Percentiles rank a stretch among this genome's conserved stretches.
Evolutionary conservation across 2,329 filamentous ascomycete species (phyloP).

Genomic region (Paradendryphiella salina): DNA sequence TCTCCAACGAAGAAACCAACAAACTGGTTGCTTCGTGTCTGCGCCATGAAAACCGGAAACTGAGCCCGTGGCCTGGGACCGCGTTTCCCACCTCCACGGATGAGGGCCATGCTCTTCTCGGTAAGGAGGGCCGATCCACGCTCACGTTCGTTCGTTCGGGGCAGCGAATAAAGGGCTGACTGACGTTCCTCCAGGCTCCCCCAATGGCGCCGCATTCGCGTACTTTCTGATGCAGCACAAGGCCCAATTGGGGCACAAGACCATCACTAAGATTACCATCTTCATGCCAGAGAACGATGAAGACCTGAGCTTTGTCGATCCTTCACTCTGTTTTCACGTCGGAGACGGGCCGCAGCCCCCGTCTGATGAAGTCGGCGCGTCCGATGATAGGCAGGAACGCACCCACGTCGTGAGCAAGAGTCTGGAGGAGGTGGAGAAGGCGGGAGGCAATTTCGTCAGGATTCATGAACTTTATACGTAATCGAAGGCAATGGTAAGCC

Average conservation of each 20-base stretch:
- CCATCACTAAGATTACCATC: conserved; percentile 18
- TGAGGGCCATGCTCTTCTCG: conserved; percentile 23
- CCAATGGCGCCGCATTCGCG: conserved; percentile 27
- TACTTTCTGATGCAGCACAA: conserved; percentile 31
- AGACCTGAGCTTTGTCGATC: conserved; percentile 18
- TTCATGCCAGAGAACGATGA: conserved; percentile 18
- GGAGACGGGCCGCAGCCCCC: conserved; percentile 4
- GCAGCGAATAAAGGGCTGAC: neutral
- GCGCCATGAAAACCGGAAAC: neutral
- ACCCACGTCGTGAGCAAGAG: neutral
- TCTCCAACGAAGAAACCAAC: conserved; percentile 24
- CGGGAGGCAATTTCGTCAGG: neutral
- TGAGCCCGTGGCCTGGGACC: conserved; percentile 25
- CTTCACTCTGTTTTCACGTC: conserved; percentile 20
- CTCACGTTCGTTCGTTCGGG: neutral
- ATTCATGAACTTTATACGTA: neutral
- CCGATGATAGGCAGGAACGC: neutral
- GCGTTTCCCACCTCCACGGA: conserved; percentile 17
- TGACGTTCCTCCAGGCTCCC: conserved; percentile 14
- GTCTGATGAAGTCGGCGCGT: neutral
- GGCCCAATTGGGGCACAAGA: conserved; percentile 22
- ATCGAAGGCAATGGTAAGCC: neutral
- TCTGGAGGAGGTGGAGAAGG: neutral
- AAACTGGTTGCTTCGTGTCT: conserved; percentile 22
- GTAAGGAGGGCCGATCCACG: neutral